phyloP scores from a whole-genome alignment of 208 protist species.

The Leptomonas pyrrhocoris region DNA sequence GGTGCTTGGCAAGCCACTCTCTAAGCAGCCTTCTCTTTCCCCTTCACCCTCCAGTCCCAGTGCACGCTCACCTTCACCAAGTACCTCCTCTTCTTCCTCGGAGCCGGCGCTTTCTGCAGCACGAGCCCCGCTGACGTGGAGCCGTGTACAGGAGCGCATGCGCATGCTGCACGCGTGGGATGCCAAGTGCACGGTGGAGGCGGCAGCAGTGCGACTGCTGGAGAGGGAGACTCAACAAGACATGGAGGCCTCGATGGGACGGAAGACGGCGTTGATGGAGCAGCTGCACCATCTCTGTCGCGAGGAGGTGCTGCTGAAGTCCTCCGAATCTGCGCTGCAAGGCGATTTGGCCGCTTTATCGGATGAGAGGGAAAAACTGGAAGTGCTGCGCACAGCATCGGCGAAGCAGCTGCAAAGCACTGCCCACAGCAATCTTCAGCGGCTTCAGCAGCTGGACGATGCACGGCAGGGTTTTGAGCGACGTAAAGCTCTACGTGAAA shows the following conservation, averaged over 20 bases:
- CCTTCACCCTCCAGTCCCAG: background rate
- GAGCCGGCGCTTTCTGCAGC: background rate
- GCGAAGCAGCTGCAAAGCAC: background rate
- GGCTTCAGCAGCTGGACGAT: slow-evolving; percentile 7
- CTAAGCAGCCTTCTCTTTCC: background rate
- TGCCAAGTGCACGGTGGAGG: slow-evolving; percentile 16
- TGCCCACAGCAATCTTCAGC: background rate
- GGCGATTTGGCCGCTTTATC: background rate
- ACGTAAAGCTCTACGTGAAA: background rate
- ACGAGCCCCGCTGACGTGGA: background rate
- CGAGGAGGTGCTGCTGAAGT: slow-evolving; percentile 4
- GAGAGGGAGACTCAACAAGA: background rate
- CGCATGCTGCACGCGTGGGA: slow-evolving; percentile 14
- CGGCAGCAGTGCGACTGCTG: background rate
- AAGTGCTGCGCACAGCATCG: background rate
- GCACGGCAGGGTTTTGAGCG: background rate
- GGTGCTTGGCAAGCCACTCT: background rate
- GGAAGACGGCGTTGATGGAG: slow-evolving; percentile 3
- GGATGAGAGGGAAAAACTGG: background rate
- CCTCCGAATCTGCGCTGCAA: background rate
- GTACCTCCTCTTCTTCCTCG: background rate
- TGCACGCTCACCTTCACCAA: background rate
- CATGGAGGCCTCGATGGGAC: slow-evolving; percentile 9
- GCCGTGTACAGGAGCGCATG: background rate
- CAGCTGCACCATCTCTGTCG: slow-evolving; percentile 6